A percentile compares a stretch with the other conserved stretches of the same genome.
phyloP scores from a whole-genome alignment of 176 grass and related monocot species.

The Carex cristatella region DNA sequence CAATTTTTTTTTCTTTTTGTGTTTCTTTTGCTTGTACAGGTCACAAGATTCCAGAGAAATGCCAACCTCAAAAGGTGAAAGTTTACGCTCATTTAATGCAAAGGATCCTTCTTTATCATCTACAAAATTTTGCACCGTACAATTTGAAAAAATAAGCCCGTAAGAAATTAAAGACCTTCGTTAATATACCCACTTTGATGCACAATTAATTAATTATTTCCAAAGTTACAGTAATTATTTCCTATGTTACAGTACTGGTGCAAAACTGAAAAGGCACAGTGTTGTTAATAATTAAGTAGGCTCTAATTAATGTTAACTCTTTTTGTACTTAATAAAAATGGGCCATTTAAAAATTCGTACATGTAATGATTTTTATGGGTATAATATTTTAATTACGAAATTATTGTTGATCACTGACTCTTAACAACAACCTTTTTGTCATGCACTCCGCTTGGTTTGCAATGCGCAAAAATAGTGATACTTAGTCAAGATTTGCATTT shows the following conservation, averaged over 20 bases:
- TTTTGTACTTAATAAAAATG: not conserved
- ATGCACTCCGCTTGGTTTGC: not conserved
- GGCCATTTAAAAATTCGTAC: not conserved
- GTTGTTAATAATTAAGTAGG: not conserved
- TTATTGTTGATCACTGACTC: conserved; percentile 8
- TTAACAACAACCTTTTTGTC: not conserved
- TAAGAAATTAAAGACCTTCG: not conserved
- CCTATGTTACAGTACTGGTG: not conserved
- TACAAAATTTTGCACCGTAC: conserved; percentile 20
- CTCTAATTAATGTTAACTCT: not conserved
- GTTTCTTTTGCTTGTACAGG: conserved; percentile 4
- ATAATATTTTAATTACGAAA: not conserved
- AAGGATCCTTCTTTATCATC: conserved; percentile 20
- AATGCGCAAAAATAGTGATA: not conserved
- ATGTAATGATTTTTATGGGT: not conserved
- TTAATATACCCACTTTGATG: conserved; percentile 5
- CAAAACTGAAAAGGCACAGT: not conserved
- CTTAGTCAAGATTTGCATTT: not conserved
- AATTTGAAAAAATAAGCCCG: not conserved
- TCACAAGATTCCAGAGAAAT: conserved; percentile 24
- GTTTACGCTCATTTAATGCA: conserved; percentile 22
- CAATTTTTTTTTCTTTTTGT: not conserved
- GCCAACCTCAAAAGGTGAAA: conserved; percentile 24
- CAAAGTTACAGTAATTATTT: not conserved
- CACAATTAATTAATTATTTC: not conserved